Base-by-base conservation (phyloP, 371 early-diverging fungal species). In the Mortierella sp. region DNA sequence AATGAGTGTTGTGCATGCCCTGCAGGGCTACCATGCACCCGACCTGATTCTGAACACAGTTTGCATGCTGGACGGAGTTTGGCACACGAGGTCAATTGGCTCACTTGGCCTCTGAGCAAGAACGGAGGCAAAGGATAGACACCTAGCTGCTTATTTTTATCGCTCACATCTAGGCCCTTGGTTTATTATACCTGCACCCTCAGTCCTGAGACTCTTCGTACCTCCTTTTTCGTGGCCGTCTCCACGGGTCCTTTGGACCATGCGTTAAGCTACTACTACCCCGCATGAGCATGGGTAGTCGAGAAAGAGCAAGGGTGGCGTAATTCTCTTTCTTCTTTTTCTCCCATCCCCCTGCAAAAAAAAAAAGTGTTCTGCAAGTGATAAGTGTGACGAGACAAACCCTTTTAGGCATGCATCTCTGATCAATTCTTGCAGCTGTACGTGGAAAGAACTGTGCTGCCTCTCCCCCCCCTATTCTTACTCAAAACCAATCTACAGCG, bases 191-290 rank as follows among this genome's bases (percentile, higher is more conserved):
- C 56, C 51, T 58, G n/a, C 63, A 43, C 39, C 43, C 28, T 56
- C 45, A 26, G 50, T 72, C 59, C 54, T 72, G 67, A 67, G 54
- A 71, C 72, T 71, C 49, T 71, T 71, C 61, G 58, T 61, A 56
- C 66, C 72, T 71, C 72, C 72, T 71, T 71, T 64, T 70, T 68
- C 58, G 49, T 58, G 53, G 50, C 59, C 64, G 48, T 57, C 58
- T 55, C 54, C 52, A 58, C 64, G 64, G 55, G 56, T 28, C 47
- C 34, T n/a, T 48, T 47, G 52, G 63, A 49, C 53, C 21, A 56
- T 38, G 38, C 39, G 24, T 46, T 52, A 56, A 55, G 23, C 7
- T 10, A 39, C 39, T 8, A 24, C 21, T 3, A 13, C 58, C 43
- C 45, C 59, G 43, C 46, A 39, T 49, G 60, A 55, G 67, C 55